phyloP scores from a whole-genome alignment of 352 stramenopile species.

The Sclerospora graminicola region DNA sequence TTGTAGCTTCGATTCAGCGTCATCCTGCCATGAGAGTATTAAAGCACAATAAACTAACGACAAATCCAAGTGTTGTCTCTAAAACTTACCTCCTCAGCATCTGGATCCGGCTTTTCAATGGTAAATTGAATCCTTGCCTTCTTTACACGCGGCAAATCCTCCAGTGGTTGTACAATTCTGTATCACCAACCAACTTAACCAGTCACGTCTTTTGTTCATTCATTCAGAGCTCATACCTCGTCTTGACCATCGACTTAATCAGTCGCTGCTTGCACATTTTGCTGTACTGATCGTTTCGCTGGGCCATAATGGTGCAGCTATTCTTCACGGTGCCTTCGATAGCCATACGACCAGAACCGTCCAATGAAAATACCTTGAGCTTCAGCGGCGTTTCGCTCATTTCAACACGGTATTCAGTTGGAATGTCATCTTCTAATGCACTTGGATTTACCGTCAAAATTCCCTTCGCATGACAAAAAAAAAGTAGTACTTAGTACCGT shows the following conservation, averaged over 20 bases:
- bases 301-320: slow-evolving; percentile 77
- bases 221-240: slow-evolving; percentile 20
- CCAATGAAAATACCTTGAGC: slow-evolving; percentile 78
- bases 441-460: slow-evolving; percentile 67
- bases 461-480: slow-evolving; percentile 35
- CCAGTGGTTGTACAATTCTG: slow-evolving; percentile 66
- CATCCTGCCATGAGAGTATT: slow-evolving; percentile 21
- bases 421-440: slow-evolving; percentile 65
- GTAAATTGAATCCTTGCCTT: slow-evolving; percentile 76
- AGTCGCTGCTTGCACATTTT: slow-evolving; percentile 75
- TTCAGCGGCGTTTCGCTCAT: slow-evolving; percentile 69
- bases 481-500: slow-evolving; percentile 2
- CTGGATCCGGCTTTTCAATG: slow-evolving; percentile 62
- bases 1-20: slow-evolving; percentile 38
- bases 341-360: slow-evolving; percentile 78
- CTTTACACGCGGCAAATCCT: slow-evolving; percentile 68
- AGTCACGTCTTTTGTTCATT: no score
- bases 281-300: slow-evolving; percentile 79
- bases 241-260: slow-evolving; percentile 84
- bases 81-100: slow-evolving; percentile 49
- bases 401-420: slow-evolving; percentile 74
- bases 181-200: background rate
- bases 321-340: slow-evolving; percentile 83
- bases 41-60: background rate
- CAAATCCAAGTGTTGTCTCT: background rate